Evolutionary conservation across 164 flowering plant species (phyloP).

Genomic region (Malania oleifera): DNA sequence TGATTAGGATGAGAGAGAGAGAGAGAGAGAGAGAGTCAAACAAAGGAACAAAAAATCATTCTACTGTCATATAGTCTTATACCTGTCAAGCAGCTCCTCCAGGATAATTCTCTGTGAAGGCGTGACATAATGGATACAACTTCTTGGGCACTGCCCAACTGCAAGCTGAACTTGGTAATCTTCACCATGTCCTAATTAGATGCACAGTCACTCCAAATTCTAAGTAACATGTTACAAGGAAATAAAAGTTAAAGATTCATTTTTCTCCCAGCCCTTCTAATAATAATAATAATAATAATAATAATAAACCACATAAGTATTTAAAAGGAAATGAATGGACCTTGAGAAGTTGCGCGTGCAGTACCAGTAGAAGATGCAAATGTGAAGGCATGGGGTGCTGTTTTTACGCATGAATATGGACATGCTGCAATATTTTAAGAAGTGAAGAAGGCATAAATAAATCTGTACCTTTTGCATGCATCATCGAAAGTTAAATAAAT

Average conservation of each 20-base stretch:
- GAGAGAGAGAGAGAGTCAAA: no score
- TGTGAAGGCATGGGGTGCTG: slow-evolving; percentile 76
- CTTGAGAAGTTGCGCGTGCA: slow-evolving; percentile 77
- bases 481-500: no score
- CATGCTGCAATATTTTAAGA: slow-evolving; percentile 43
- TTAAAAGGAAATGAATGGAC: slow-evolving; percentile 22
- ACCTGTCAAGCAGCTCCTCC: slow-evolving; percentile 88
- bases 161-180: slow-evolving; percentile 79
- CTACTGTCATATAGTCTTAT: no score
- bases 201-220: background rate
- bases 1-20: no score
- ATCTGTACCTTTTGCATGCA: no score
- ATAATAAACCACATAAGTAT: no score
- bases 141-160: slow-evolving; percentile 90
- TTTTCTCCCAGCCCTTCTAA: no score
- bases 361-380: slow-evolving; percentile 56
- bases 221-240: no score
- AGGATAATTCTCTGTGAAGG: slow-evolving; percentile 80
- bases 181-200: slow-evolving; percentile 52
- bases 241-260: no score
- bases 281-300: no score
- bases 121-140: slow-evolving; percentile 86
- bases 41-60: no score
- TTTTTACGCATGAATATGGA: slow-evolving; percentile 75
- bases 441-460: background rate